A percentile compares a stretch with the other conserved stretches of the same genome.
Conservation (phyloP, 306 rosid genomes). For the Malus domestica region DNA sequence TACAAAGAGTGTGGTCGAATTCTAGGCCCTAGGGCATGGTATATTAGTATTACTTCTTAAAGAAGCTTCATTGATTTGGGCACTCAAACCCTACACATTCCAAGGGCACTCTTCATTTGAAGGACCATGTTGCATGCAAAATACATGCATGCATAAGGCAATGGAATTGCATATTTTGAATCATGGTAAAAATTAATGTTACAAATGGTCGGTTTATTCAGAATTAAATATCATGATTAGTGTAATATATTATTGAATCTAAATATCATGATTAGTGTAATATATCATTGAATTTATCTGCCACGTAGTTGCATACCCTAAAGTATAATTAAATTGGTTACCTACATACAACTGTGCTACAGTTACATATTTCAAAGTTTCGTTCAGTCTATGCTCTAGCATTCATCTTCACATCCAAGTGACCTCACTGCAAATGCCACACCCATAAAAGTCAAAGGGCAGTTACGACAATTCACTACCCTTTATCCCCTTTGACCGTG, state of each 20-base stretch:
- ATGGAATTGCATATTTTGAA: not conserved
- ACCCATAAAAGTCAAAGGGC: constrained; percentile 39
- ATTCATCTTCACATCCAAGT: not conserved
- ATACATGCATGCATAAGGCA: not conserved
- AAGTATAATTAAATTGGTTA: too few species aligned
- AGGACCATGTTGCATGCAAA: not conserved
- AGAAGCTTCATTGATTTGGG: constrained; percentile 24
- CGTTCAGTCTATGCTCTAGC: not conserved
- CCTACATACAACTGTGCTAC: too few species aligned
- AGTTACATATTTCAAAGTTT: too few species aligned
- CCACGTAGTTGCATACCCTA: too few species aligned
- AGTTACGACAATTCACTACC: constrained; percentile 6
- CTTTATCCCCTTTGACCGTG: not conserved
- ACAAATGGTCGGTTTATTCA: not conserved
- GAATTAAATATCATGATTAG: too few species aligned
- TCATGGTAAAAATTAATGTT: not conserved
- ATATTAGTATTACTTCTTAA: constrained; percentile 17
- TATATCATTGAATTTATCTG: too few species aligned
- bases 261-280: too few species aligned
- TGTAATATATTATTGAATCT: too few species aligned
- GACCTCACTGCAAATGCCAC: not conserved
- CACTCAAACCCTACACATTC: constrained; percentile 1
- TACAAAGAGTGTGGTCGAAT: constrained; percentile 47
- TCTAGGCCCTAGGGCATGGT: not conserved
- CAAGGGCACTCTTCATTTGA: not conserved